phyloP scores from a whole-genome alignment of 495 filamentous ascomycete genomes.

The Xylaria flabelliformis region DNA sequence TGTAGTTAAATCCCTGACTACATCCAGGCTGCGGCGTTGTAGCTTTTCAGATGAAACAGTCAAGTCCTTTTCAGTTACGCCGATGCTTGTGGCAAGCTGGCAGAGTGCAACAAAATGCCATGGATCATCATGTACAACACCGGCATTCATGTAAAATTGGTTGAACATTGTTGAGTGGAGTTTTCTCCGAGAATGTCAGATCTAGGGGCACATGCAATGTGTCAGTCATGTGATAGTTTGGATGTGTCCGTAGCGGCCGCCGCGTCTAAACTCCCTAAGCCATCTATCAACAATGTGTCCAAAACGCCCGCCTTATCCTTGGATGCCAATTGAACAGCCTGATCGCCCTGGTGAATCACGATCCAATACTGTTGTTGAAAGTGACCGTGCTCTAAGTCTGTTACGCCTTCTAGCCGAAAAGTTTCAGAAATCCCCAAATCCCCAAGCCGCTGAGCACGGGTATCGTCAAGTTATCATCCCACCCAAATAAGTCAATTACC shows the following conservation, averaged over 20 bases:
- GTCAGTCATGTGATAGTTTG: conserved; percentile 20
- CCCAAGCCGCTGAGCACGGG: conserved; percentile 89
- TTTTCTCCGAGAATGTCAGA: background rate
- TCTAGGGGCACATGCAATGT: conserved; percentile 4
- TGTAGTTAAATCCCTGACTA: conserved; percentile 11
- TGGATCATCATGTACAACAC: conserved; percentile 1
- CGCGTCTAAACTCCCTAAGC: conserved; percentile 1
- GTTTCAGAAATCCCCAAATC: conserved; percentile 90
- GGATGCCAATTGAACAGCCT: background rate
- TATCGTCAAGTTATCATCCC: conserved; percentile 98
- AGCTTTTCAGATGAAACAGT: background rate
- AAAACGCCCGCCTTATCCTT: background rate
- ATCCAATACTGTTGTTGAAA: conserved; percentile 13
- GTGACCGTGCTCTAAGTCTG: conserved; percentile 26
- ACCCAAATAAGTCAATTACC: conserved; percentile 85
- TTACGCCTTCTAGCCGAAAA: conserved; percentile 68
- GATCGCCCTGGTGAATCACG: conserved; percentile 6
- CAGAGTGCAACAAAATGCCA: background rate
- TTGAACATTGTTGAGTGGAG: conserved; percentile 18
- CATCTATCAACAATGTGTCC: conserved; percentile 2
- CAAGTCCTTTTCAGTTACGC: background rate
- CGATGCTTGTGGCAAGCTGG: conserved; percentile 13
- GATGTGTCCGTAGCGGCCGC: conserved; percentile 11
- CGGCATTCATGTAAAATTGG: background rate
- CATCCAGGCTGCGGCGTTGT: background rate